phyloP scores from a whole-genome alignment of 805 yeast species.

The Wickerhamomyces queroliae region DNA sequence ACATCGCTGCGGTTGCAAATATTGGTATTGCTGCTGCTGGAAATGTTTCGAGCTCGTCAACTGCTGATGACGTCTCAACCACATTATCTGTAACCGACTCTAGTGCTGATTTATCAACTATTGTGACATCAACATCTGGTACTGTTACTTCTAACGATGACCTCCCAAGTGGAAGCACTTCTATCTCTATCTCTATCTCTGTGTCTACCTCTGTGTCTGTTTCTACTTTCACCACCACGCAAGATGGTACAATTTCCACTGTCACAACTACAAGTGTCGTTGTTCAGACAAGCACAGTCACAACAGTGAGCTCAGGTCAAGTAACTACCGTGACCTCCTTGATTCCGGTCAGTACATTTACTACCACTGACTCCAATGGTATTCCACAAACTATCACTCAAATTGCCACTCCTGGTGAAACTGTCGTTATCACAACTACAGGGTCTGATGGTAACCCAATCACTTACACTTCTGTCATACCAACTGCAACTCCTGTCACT shows the following conservation, averaged over 20 bases:
- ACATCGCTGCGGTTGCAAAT: not conserved
- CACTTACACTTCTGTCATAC: not conserved
- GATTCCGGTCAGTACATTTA: constrained; percentile 4
- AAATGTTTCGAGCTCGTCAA: not conserved
- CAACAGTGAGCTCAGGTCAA: not conserved
- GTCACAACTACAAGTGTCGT: not conserved
- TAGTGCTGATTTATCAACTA: not conserved
- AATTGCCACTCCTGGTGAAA: not conserved
- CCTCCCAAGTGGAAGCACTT: too few species aligned
- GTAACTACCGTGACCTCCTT: not conserved
- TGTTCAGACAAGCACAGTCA: not conserved
- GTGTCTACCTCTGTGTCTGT: too few species aligned
- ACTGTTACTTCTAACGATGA: too few species aligned
- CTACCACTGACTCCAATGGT: constrained; percentile 19
- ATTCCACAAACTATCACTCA: too few species aligned
- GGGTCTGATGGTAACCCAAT: not conserved
- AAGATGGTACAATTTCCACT: too few species aligned
- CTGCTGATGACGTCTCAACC: not conserved
- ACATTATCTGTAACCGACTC: not conserved
- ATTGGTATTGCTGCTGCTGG: not conserved
- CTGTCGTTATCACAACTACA: not conserved
- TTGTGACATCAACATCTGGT: not conserved
- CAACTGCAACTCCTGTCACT: too few species aligned
- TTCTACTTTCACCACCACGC: too few species aligned
- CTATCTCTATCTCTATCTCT: too few species aligned